A percentile compares a stretch with the other conserved stretches of the same genome.
phyloP scores from a whole-genome alignment of 805 yeast species.

The Candida orba region DNA sequence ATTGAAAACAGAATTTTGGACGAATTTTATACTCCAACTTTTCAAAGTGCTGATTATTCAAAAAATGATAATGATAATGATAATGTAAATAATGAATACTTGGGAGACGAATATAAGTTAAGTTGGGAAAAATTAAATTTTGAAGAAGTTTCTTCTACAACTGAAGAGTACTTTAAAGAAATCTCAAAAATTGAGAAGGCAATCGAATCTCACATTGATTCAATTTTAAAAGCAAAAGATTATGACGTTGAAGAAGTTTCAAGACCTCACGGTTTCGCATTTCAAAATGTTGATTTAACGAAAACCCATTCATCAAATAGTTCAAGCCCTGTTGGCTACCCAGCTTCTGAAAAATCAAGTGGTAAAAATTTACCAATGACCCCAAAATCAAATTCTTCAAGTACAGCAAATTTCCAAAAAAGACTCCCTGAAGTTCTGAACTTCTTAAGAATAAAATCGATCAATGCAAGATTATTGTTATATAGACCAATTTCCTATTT shows the following conservation, averaged over 20 bases:
- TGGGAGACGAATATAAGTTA: constrained; percentile 5
- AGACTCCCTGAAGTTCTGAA: constrained; percentile 17
- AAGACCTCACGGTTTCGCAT: constrained; percentile 18
- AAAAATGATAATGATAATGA: neutral
- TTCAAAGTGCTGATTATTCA: neutral
- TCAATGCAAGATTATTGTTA: constrained; percentile 14
- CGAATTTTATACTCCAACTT: constrained; percentile 18
- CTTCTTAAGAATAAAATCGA: constrained; percentile 18
- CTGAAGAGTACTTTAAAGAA: constrained; percentile 12
- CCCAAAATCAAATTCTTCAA: constrained; percentile 10
- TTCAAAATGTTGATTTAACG: constrained; percentile 7
- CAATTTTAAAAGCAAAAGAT: constrained; percentile 11
- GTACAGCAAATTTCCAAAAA: neutral
- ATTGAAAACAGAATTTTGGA: constrained; percentile 20
- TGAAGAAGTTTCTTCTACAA: constrained; percentile 6
- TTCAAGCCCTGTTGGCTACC: neutral
- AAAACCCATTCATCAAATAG: neutral
- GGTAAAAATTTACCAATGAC: constrained; percentile 6
- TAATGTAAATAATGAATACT: constrained; percentile 2
- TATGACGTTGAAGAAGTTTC: constrained; percentile 6
- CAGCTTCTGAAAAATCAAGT: neutral
- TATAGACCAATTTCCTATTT: constrained; percentile 18
- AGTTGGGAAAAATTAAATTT: constrained; percentile 16
- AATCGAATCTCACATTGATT: constrained; percentile 11
- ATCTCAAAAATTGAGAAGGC: constrained; percentile 15